Base-by-base conservation (phyloP, 129 eudicot species). In the Tagetes patula region DNA sequence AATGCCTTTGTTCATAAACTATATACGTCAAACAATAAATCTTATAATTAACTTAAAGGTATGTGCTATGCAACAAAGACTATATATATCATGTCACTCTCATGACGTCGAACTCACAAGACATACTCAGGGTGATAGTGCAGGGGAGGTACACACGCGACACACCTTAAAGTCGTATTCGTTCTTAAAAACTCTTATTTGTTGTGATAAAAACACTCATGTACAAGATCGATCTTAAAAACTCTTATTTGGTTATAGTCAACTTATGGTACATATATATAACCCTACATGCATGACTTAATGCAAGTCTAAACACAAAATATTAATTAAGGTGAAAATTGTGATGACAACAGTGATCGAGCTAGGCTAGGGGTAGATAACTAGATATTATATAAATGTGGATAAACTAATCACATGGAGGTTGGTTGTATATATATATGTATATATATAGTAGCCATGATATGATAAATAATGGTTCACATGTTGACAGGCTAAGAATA, bases 401-500 rank as follows among this genome's bases (percentile, higher is more conserved):
- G 10, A 14, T 65, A 71, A 78, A 78, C 42, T 20, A 20, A 20
- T 39, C 82, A 78, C 68, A 78, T 71, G 82, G 77, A 63, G 73
- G 58, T 65, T 49, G 34, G 71, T 33, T 77, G 81, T 77, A 77
- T 61, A 53, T 71, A 20, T 20, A 0, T 20, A 77, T 61, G 64
- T 71, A 20, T 20, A 0, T 20, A 77, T 61, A 64, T 71, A 6
- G 48, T 43, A 1, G 65, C 40, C 39, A 54, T 12, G 78, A 45
- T 47, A 54, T 12, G 78, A 45, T 65, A 53, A 72, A 79, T 79
- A 79, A 79, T 79, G 73, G 82, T 11, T 79, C 78, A 79, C 82
- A 79, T 79, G 82, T 79, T 72, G 82, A 65, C 78, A 79, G 78
- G 68, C 82, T 71, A 71, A 32, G 73, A 71, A 42, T 60, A 46